Percentiles rank a stretch among this genome's conserved stretches.
phyloP scores from a whole-genome alignment of 2,329 filamentous ascomycete genomes.

The Trichoderma semiorbis region DNA sequence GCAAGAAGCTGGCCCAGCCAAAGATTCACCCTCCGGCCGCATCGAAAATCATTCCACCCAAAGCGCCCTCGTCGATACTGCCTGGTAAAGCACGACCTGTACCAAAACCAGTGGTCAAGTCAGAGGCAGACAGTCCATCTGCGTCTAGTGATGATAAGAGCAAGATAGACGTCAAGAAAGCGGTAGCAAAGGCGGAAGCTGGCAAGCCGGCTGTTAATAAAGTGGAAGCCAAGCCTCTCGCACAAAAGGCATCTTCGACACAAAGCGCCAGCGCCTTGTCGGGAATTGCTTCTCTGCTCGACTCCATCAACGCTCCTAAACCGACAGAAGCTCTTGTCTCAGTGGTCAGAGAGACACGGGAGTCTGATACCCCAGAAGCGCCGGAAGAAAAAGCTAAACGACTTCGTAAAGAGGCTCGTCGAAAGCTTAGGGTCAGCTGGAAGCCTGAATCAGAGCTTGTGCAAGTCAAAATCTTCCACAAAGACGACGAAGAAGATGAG shows the following conservation, averaged over 20 bases:
- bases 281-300: conserved; percentile 53
- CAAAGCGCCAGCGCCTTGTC: conserved; percentile 38
- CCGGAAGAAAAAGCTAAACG: conserved; percentile 64
- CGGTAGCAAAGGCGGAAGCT: conserved; percentile 21
- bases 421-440: conserved; percentile 68
- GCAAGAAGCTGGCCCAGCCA: conserved; percentile 39
- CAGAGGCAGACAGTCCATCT: conserved; percentile 31
- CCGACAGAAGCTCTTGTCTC: conserved; percentile 36
- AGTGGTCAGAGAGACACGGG: conserved; percentile 50
- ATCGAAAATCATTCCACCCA: conserved; percentile 31
- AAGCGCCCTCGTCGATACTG: conserved; percentile 37
- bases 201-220: conserved; percentile 24
- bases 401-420: conserved; percentile 67
- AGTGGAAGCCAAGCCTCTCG: conserved; percentile 30
- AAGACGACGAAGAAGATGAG: conserved; percentile 68
- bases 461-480: conserved; percentile 65
- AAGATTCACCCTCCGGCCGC: conserved; percentile 32
- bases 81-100: conserved; percentile 47
- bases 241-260: conserved; percentile 29
- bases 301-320: conserved; percentile 46
- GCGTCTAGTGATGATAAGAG: conserved; percentile 31
- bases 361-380: conserved; percentile 58
- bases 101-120: conserved; percentile 41
- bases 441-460: conserved; percentile 65
- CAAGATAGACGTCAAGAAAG: conserved; percentile 30